Evolutionary conservation across 2,329 filamentous ascomycete species (phyloP).

Genomic region (Cladosporium austrohemisphaericum): DNA sequence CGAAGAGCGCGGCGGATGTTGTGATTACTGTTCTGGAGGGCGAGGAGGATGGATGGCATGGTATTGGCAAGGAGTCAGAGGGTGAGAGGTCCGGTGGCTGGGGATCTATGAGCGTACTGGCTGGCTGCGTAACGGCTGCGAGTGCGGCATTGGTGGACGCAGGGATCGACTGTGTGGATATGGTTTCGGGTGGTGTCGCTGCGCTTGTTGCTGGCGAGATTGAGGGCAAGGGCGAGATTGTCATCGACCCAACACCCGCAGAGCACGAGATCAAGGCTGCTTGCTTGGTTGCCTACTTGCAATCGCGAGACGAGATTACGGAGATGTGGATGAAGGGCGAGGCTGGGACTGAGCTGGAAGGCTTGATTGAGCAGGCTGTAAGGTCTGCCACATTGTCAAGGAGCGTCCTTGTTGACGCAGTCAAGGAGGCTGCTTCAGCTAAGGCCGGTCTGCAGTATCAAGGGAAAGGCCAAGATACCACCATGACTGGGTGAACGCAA

Average conservation of each 20-base stretch:
- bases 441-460: slow-evolving; percentile 24
- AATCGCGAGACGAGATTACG: slow-evolving; percentile 82
- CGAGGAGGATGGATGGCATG: slow-evolving; percentile 74
- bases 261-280: slow-evolving; percentile 80
- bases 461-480: slow-evolving; percentile 22
- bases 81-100: slow-evolving; percentile 53
- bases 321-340: slow-evolving; percentile 91
- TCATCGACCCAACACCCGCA: slow-evolving; percentile 77
- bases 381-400: slow-evolving; percentile 59
- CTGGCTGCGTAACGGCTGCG: slow-evolving; percentile 88
- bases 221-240: slow-evolving; percentile 39
- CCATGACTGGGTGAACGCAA: slow-evolving; percentile 30
- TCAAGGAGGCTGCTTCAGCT: slow-evolving; percentile 53
- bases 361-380: slow-evolving; percentile 60
- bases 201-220: slow-evolving; percentile 58
- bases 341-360: slow-evolving; percentile 45
- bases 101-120: slow-evolving; percentile 87
- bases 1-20: slow-evolving; percentile 97
- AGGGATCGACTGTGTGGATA: slow-evolving; percentile 91
- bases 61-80: slow-evolving; percentile 40
- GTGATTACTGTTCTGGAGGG: slow-evolving; percentile 90
- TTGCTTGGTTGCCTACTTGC: slow-evolving; percentile 87
- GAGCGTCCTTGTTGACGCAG: slow-evolving; percentile 57
- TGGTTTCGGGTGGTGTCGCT: slow-evolving; percentile 83
- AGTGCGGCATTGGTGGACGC: slow-evolving; percentile 91